Evolutionary conservation across 495 filamentous ascomycete species (phyloP).

Genomic region (Penicillium psychrofluorescens): DNA sequence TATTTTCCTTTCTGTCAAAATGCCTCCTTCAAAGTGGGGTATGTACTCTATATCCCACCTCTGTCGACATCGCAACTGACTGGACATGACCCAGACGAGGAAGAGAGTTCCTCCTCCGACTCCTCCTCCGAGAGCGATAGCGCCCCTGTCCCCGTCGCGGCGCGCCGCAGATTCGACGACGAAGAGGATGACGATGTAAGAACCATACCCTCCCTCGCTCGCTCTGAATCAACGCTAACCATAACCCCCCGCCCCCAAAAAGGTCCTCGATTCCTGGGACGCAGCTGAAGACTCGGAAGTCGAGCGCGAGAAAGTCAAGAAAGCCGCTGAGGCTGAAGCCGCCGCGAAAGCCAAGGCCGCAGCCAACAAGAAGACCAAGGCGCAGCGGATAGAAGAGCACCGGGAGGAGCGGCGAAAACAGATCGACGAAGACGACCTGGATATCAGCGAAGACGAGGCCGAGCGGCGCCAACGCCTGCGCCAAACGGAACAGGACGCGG

Average conservation of each 20-base stretch:
- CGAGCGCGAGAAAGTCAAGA: slow-evolving; percentile 89
- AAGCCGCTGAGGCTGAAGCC: slow-evolving; percentile 76
- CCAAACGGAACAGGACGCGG: slow-evolving; percentile 74
- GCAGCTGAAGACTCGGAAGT: slow-evolving; percentile 95
- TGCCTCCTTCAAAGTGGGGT: slow-evolving; percentile 48
- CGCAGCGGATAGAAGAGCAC: slow-evolving; percentile 81
- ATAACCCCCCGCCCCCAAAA: too few species aligned
- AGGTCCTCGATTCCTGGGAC: slow-evolving; percentile 94
- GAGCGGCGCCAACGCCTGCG: slow-evolving; percentile 65
- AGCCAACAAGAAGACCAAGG: slow-evolving; percentile 84
- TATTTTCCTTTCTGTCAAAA: slow-evolving; percentile 15
- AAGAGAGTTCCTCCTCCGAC: slow-evolving; percentile 25
- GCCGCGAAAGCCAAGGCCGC: slow-evolving; percentile 88
- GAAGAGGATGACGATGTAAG: slow-evolving; percentile 89
- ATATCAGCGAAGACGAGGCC: slow-evolving; percentile 62
- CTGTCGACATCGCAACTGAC: neutral
- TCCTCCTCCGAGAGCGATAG: slow-evolving; percentile 36
- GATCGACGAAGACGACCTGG: slow-evolving; percentile 45
- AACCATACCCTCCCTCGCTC: slow-evolving; percentile 1
- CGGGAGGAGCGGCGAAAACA: slow-evolving; percentile 35
- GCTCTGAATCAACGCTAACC: neutral
- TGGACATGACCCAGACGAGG: slow-evolving; percentile 47
- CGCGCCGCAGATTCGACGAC: slow-evolving; percentile 73
- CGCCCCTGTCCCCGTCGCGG: slow-evolving; percentile 54
- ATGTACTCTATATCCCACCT: slow-evolving; percentile 22